These are phyloP conservation scores for Hymenotorrendiella dingleyae DNA, from an alignment of 2,329 filamentous ascomycete species.

Conservation along the genomic window DNA sequence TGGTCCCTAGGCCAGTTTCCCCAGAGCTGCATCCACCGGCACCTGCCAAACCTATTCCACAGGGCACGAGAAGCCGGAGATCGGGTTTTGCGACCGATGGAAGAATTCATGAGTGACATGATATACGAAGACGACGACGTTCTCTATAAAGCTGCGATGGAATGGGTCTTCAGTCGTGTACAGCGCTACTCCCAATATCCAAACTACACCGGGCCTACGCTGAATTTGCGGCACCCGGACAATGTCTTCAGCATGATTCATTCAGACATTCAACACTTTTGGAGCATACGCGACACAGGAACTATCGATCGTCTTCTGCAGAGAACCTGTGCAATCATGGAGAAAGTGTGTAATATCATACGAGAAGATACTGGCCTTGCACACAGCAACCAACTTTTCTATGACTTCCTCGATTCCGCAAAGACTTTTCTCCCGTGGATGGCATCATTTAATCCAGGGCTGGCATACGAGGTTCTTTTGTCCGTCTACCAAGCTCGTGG, in stretches of 20 bases:
- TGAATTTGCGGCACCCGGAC: not conserved
- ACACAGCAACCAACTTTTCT: not conserved
- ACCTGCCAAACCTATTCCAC: constrained; percentile 7
- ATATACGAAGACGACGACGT: not conserved
- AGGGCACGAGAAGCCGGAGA: constrained; percentile 5
- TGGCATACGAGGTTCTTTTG: no score
- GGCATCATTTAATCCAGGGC: no score
- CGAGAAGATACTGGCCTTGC: not conserved
- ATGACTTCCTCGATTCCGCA: not conserved
- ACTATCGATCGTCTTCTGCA: not conserved
- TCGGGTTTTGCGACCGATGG: constrained; percentile 1
- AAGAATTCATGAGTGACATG: not conserved
- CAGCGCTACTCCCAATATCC: not conserved
- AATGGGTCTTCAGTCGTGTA: constrained; percentile 8
- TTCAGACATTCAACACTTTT: not conserved
- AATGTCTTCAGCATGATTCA: not conserved
- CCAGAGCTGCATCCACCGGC: constrained; percentile 3
- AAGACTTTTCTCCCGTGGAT: not conserved
- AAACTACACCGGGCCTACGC: not conserved
- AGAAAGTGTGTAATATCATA: not conserved
- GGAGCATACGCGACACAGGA: not conserved
- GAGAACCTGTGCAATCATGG: not conserved
- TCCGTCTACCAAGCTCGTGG: no score
- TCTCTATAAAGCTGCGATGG: not conserved
- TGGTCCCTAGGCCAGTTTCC: not conserved